Percentiles rank a stretch among this genome's conserved stretches.
Conservation (phyloP, 441 rosid genomes). For the Geranium incanum region DNA sequence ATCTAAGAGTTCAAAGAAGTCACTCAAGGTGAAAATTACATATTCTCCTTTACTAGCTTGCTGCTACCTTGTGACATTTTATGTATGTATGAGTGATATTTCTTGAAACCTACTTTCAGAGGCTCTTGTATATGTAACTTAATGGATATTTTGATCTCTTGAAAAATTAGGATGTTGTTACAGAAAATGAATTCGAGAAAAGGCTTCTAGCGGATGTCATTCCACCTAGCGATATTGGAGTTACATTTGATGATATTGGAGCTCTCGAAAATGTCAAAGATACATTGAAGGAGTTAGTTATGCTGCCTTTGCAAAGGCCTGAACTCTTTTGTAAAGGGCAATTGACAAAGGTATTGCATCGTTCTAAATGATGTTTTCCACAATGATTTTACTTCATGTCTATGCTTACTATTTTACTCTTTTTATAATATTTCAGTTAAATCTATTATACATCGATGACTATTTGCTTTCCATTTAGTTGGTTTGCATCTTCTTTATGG, state of each 20-base stretch:
- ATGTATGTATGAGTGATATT: neutral
- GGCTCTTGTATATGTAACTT: neutral
- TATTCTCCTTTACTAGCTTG: neutral
- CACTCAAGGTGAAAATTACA: slow-evolving; percentile 60
- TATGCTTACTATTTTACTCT: no score
- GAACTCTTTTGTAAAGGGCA: slow-evolving; percentile 95
- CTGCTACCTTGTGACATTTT: neutral
- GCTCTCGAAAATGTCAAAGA: slow-evolving; percentile 97
- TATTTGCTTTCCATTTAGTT: no score
- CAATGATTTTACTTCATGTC: no score
- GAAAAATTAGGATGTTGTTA: slow-evolving; percentile 72
- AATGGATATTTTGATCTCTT: slow-evolving; percentile 2
- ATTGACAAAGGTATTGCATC: slow-evolving; percentile 65
- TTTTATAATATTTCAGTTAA: no score
- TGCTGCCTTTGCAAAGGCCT: slow-evolving; percentile 99
- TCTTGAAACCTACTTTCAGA: neutral
- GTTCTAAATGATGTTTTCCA: neutral
- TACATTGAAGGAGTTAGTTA: slow-evolving; percentile 92
- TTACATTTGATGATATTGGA: slow-evolving; percentile 92
- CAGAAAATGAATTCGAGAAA: slow-evolving; percentile 97
- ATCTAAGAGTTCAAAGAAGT: slow-evolving; percentile 77
- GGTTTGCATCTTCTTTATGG: neutral
- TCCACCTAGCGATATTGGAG: slow-evolving; percentile 92
- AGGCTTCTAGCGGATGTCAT: slow-evolving; percentile 90
- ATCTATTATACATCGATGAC: no score